Conservation (phyloP, 2,329 filamentous ascomycete species). For the Raffaelea albimanens region DNA sequence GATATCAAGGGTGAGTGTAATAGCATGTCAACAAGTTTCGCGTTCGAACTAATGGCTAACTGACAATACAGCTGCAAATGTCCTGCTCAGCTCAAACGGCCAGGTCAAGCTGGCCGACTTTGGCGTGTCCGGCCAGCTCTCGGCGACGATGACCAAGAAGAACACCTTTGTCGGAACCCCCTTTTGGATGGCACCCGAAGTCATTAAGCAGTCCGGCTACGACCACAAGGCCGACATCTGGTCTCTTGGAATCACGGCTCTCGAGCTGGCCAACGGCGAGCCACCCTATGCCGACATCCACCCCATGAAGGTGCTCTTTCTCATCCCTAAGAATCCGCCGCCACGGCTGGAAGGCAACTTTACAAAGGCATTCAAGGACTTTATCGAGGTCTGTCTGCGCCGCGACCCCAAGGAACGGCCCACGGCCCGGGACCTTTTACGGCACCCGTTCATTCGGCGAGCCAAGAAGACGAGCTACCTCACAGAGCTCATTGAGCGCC, state of each 20-base stretch:
- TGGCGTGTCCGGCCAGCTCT: conserved; percentile 90
- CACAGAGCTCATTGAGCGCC: conserved; percentile 87
- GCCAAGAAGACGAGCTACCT: conserved; percentile 96
- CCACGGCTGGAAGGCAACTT: conserved; percentile 75
- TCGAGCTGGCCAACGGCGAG: conserved; percentile 85
- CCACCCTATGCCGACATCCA: conserved; percentile 95
- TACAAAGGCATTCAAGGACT: conserved; percentile 75
- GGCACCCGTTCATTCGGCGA: conserved; percentile 80
- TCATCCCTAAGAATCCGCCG: conserved; percentile 90
- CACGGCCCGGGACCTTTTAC: conserved; percentile 75
- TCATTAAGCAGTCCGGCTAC: conserved; percentile 97
- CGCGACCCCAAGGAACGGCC: conserved; percentile 85
- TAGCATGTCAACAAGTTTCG: no score
- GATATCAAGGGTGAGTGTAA: conserved; percentile 99
- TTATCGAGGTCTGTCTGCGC: conserved; percentile 73
- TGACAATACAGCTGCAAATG: conserved; percentile 64
- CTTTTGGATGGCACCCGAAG: conserved; percentile 99
- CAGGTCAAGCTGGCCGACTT: conserved; percentile 98
- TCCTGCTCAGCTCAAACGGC: conserved; percentile 78
- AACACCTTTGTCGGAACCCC: conserved; percentile 97
- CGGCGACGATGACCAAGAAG: conserved; percentile 98
- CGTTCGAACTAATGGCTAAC: not conserved
- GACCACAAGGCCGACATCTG: conserved; percentile 97
- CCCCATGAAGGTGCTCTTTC: conserved; percentile 94
- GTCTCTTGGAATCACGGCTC: conserved; percentile 89